Conservation (phyloP, 2,329 filamentous ascomycete genomes). For the Fusarium sp. region DNA sequence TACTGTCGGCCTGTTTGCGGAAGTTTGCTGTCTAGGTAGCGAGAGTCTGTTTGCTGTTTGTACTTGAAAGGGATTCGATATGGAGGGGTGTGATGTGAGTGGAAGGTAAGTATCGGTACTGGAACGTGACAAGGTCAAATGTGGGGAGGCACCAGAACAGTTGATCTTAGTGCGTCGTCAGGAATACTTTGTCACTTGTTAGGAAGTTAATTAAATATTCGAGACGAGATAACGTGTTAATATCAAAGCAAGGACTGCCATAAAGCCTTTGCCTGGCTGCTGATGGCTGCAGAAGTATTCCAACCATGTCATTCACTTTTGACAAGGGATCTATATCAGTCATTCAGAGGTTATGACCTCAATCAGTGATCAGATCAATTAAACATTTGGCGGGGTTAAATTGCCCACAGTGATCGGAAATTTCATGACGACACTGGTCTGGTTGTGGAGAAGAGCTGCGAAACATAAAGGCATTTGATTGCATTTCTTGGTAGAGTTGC, state of each 20-base stretch:
- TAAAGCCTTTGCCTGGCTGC: not conserved
- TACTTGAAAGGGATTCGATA: not conserved
- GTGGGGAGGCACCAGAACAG: conserved; percentile 34
- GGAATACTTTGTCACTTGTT: not conserved
- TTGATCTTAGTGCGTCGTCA: conserved; percentile 1
- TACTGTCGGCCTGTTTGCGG: not conserved
- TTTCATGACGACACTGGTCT: conserved; percentile 23
- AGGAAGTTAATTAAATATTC: not conserved
- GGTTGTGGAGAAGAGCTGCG: conserved; percentile 18
- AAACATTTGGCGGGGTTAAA: not conserved
- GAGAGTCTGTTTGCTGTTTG: not conserved
- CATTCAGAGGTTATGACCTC: not conserved
- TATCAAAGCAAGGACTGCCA: not conserved
- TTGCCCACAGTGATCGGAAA: not conserved
- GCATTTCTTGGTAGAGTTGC: conserved; percentile 1
- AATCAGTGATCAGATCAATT: conserved; percentile 11
- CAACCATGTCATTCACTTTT: not conserved
- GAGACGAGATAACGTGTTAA: not conserved
- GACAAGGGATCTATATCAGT: conserved; percentile 1
- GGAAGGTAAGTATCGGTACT: conserved; percentile 1
- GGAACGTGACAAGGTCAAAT: conserved; percentile 38
- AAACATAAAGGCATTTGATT: conserved; percentile 5
- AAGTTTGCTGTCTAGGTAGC: not conserved
- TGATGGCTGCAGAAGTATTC: not conserved
- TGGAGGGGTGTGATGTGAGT: not conserved